Conservation (phyloP, 179 eudicot genomes). For the Dionaea muscipula region DNA sequence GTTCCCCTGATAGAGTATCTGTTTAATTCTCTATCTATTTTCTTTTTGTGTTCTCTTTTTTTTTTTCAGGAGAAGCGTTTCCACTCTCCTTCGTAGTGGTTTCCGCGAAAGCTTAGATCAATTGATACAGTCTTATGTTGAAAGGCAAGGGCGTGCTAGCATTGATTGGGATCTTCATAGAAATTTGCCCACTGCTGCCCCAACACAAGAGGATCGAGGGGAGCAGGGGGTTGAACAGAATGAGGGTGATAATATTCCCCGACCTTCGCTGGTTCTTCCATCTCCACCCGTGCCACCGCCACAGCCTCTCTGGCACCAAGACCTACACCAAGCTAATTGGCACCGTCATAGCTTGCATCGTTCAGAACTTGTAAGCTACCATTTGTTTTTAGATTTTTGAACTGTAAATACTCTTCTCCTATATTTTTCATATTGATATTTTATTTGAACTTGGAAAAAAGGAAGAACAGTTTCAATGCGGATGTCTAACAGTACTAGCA, state of each 20-base stretch:
- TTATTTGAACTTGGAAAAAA: too few species aligned
- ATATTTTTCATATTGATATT: too few species aligned
- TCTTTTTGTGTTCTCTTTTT: constrained; percentile 1
- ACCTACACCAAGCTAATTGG: constrained; percentile 71
- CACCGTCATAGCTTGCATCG: constrained; percentile 72
- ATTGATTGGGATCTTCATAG: constrained; percentile 88
- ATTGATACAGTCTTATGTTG: constrained; percentile 84
- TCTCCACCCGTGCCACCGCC: constrained; percentile 98
- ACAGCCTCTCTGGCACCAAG: constrained; percentile 84
- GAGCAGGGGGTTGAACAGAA: constrained; percentile 43
- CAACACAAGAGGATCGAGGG: constrained; percentile 44
- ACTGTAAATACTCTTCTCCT: too few species aligned
- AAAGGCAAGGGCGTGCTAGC: constrained; percentile 68
- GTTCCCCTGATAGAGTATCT: background rate
- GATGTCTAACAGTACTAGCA: background rate
- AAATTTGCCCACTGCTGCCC: constrained; percentile 49
- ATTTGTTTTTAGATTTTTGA: background rate
- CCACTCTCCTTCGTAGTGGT: constrained; percentile 90
- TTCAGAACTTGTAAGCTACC: constrained; percentile 44
- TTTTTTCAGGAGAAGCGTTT: constrained; percentile 80
- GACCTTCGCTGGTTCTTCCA: constrained; percentile 54
- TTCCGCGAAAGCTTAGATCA: constrained; percentile 98
- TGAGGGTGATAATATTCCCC: constrained; percentile 32
- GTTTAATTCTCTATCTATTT: background rate
- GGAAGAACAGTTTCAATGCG: too few species aligned